phyloP scores from a whole-genome alignment of 2,329 filamentous ascomycete genomes.

The Paecilomyces sp. region DNA sequence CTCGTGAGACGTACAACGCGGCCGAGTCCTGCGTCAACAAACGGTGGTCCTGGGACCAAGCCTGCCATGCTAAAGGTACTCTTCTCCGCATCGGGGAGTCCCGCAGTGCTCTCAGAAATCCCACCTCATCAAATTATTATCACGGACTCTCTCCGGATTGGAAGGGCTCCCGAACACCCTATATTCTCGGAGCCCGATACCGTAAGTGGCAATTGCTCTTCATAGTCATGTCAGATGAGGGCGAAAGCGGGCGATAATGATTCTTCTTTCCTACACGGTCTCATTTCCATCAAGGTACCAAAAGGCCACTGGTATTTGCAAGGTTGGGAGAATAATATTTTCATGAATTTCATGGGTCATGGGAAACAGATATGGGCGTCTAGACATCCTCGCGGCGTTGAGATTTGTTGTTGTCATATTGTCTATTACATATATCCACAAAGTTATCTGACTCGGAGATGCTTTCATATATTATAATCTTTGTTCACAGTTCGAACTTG shows the following conservation, averaged over 20 bases:
- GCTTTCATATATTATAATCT: neutral
- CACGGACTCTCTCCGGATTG: neutral
- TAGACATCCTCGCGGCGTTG: neutral
- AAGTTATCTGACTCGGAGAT: neutral
- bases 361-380: neutral
- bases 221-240: neutral
- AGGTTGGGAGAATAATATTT: neutral
- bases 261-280: too few species aligned
- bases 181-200: neutral
- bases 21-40: slow-evolving; percentile 8
- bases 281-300: neutral
- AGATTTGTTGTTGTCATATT: neutral
- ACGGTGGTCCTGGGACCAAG: slow-evolving; percentile 2
- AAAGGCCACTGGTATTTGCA: neutral
- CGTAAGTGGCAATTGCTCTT: neutral
- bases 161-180: neutral
- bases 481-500: neutral
- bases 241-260: too few species aligned
- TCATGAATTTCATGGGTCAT: neutral
- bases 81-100: slow-evolving; percentile 26
- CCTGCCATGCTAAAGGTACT: slow-evolving; percentile 27
- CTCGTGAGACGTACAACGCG: slow-evolving; percentile 26
- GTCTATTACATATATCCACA: neutral
- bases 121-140: slow-evolving; percentile 24
- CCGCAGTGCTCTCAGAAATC: slow-evolving; percentile 22